Base-by-base conservation (phyloP, 345 rosid species). In the Bruguiera sexangula region DNA sequence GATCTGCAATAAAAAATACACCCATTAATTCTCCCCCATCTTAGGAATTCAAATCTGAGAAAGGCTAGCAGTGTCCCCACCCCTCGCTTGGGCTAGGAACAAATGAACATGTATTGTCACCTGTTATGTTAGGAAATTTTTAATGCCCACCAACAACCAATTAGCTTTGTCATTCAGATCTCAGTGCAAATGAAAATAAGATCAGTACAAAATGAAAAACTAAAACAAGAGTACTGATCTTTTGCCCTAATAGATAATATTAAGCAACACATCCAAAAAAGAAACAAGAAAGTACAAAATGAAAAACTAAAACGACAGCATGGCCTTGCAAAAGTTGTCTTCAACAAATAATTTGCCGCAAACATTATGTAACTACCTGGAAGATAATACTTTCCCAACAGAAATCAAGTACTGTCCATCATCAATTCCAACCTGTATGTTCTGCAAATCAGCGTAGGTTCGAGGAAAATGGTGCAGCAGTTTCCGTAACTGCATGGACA, bases 341-440 rank as follows among this genome's bases (percentile, higher is more conserved):
- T 61, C 34, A 11, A 3, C 32, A 48, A 20, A 31, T 53, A 8
- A 34, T 59, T 58, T 68, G n/a, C 54, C 20, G 52, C 62, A 55
- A 48, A 6, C 51, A 60, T 50, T 7, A 46, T 31, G 48, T 26
- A 73, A 79, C 75, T 73, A 92, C 99, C 86, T 88, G 79, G 99
- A 95, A 76, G 96, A 87, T 46, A 85, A 57, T 67, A 88, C 59
- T 78, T 81, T 86, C 56, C 98, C 98, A 78, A 90, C 82, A 73
- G 93, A 92, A 65, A 92, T 90, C 76, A 92, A 79, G 84, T 95
- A 86, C 75, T 92, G 93, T 46, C 98, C 97, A 83, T 90, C 97
- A 66, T 83, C 84, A 60, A 92, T 79, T 72, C 87, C 94, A 79
- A 75, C 77, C 30, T 82, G 91, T 19, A 93, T 91, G 72, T 92